phyloP scores from a whole-genome alignment of 2,329 filamentous ascomycete genomes.

The Chrysosporium queenslandicum region DNA sequence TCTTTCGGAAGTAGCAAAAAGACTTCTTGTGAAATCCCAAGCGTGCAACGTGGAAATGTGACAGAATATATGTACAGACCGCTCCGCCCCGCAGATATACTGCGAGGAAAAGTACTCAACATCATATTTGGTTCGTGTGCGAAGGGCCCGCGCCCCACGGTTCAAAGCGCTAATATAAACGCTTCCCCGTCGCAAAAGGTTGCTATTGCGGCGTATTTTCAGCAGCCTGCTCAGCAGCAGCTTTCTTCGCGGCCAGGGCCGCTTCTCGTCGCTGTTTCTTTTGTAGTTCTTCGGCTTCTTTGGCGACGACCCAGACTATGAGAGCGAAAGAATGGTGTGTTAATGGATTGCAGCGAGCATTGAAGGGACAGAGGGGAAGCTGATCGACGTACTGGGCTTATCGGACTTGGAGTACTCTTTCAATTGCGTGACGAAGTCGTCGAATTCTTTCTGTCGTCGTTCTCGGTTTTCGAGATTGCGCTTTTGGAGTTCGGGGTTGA shows the following conservation, averaged over 20 bases:
- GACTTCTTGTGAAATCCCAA: too few relatives aligned
- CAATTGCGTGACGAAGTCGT: conserved; percentile 71
- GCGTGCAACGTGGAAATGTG: background rate
- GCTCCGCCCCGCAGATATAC: too few relatives aligned
- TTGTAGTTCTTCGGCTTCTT: conserved; percentile 30
- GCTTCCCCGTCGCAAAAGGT: too few relatives aligned
- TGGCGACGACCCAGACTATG: conserved; percentile 29
- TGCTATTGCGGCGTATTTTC: conserved; percentile 3
- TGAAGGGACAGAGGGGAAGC: background rate
- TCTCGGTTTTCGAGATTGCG: conserved; percentile 70
- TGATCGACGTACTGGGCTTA: conserved; percentile 63
- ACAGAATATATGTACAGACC: background rate
- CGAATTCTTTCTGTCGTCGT: conserved; percentile 72
- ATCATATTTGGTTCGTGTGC: too few relatives aligned
- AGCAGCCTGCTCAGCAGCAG: background rate
- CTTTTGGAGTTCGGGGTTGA: conserved; percentile 90
- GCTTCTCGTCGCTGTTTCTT: conserved; percentile 23
- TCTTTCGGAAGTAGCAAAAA: too few relatives aligned
- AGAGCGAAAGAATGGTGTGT: background rate
- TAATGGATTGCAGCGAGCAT: background rate
- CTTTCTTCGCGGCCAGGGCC: conserved; percentile 15
- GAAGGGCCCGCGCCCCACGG: too few relatives aligned
- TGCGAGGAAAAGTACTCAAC: too few relatives aligned
- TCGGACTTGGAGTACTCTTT: conserved; percentile 86
- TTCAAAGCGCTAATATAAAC: too few relatives aligned